These are phyloP conservation scores for Camellia oleifera DNA, from an alignment of 179 eudicot genomes.

Conservation along the genomic window DNA sequence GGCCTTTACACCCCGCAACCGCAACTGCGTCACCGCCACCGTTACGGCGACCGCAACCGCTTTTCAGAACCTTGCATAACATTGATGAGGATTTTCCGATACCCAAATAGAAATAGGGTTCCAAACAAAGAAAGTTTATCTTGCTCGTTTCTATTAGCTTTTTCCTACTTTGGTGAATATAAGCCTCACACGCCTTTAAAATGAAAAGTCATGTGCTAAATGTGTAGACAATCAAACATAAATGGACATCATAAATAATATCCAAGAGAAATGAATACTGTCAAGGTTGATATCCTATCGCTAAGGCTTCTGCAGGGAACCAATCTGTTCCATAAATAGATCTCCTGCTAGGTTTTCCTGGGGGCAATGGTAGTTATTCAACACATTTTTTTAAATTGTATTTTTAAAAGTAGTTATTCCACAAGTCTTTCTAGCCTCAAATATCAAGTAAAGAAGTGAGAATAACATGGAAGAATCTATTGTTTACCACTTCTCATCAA, in stretches of 20 bases:
- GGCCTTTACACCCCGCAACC: too few relatives aligned
- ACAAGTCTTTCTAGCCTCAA: background rate
- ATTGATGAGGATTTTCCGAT: background rate
- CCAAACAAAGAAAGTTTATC: background rate
- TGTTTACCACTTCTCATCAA: slow-evolving; percentile 87
- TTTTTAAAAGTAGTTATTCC: slow-evolving; percentile 5
- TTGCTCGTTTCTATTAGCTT: background rate
- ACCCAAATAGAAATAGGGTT: background rate
- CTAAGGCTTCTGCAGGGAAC: background rate
- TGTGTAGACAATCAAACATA: background rate
- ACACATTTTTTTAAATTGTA: background rate
- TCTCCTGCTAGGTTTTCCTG: background rate
- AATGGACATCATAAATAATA: background rate
- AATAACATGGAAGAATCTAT: background rate
- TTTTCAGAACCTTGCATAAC: background rate
- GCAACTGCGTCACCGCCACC: too few relatives aligned
- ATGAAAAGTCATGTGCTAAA: background rate
- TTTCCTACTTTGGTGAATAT: background rate
- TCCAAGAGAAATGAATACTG: background rate
- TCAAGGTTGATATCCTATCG: background rate
- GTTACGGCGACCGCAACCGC: too few relatives aligned
- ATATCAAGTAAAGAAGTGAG: background rate
- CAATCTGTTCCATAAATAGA: too few relatives aligned
- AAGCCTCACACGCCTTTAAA: background rate
- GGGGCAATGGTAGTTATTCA: background rate